phyloP scores from a whole-genome alignment of 805 yeast genomes.

The Isabelozyma rhagii region DNA sequence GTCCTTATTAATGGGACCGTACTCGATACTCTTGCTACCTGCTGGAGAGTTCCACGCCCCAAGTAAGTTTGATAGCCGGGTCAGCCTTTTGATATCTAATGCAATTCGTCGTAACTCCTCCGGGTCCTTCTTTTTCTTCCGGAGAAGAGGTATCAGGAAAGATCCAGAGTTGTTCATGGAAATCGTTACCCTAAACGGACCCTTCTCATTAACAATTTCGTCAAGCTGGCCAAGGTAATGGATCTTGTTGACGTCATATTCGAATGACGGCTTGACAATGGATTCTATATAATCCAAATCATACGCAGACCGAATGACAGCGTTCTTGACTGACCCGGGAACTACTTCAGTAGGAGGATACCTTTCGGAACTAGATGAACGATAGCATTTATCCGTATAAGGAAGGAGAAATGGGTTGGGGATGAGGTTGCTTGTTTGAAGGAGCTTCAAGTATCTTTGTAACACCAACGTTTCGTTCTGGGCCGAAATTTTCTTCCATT shows the following conservation, averaged over 20 bases:
- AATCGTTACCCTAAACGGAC: slow-evolving; percentile 34
- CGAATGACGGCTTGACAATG: slow-evolving; percentile 31
- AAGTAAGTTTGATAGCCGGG: slow-evolving; percentile 16
- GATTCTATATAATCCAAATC: slow-evolving; percentile 29
- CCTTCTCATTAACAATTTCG: slow-evolving; percentile 25
- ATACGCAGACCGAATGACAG: slow-evolving; percentile 24
- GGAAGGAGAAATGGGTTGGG: slow-evolving; percentile 34
- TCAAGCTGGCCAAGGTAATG: slow-evolving; percentile 16
- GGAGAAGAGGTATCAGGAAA: slow-evolving; percentile 23
- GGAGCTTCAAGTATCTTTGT: slow-evolving; percentile 24
- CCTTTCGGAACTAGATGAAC: slow-evolving; percentile 6
- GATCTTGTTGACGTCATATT: slow-evolving; percentile 26
- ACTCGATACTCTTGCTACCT: slow-evolving; percentile 4
- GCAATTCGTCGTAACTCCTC: slow-evolving; percentile 14
- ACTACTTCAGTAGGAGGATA: slow-evolving; percentile 9
- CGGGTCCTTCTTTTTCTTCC: slow-evolving; percentile 21
- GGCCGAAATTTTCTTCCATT: neutral
- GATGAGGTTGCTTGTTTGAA: slow-evolving; percentile 20
- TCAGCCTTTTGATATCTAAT: slow-evolving; percentile 29
- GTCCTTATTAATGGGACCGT: slow-evolving; percentile 11
- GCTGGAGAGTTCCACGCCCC: slow-evolving; percentile 26
- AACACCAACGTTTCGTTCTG: slow-evolving; percentile 3
- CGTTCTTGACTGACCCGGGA: slow-evolving; percentile 20
- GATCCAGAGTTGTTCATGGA: slow-evolving; percentile 30
- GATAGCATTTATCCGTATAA: slow-evolving; percentile 13